A percentile compares a stretch with the other conserved stretches of the same genome.
phyloP scores from a whole-genome alignment of 148 eudicot species.

The Camellia japonica region DNA sequence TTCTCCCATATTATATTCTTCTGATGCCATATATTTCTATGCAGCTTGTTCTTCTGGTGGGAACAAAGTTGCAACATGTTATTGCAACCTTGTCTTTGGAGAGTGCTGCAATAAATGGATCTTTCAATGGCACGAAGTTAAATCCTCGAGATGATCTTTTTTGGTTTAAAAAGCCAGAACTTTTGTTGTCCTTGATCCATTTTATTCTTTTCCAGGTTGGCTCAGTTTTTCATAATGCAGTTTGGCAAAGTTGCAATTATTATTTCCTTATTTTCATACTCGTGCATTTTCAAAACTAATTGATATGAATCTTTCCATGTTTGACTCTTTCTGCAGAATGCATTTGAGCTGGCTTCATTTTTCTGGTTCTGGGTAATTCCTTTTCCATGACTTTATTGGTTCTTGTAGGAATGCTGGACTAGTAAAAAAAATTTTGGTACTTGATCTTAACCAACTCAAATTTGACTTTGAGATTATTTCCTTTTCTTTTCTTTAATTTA shows the following conservation, averaged over 20 bases:
- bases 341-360: conserved; percentile 94
- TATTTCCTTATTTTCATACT: neutral
- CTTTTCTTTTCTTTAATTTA: neutral
- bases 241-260: neutral
- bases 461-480: neutral
- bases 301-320: conserved; percentile 9
- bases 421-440: neutral
- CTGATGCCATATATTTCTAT: conserved; percentile 10
- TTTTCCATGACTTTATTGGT: conserved; percentile 9
- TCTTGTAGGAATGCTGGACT: neutral
- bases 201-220: conserved; percentile 94
- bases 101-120: conserved; percentile 74
- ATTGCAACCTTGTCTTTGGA: conserved; percentile 88
- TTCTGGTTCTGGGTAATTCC: conserved; percentile 95
- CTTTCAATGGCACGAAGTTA: conserved; percentile 54
- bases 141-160: conserved; percentile 90
- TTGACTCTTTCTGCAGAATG: conserved; percentile 58
- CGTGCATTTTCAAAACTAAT: conserved; percentile 2
- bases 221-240: neutral
- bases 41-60: conserved; percentile 84
- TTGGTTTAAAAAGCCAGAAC: conserved; percentile 90
- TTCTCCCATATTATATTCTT: neutral
- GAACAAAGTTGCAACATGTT: conserved; percentile 78
- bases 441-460: neutral
- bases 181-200: conserved; percentile 77